Evolutionary conservation across 805 yeast species (phyloP).

Genomic region (Ogataea glucozyma): DNA sequence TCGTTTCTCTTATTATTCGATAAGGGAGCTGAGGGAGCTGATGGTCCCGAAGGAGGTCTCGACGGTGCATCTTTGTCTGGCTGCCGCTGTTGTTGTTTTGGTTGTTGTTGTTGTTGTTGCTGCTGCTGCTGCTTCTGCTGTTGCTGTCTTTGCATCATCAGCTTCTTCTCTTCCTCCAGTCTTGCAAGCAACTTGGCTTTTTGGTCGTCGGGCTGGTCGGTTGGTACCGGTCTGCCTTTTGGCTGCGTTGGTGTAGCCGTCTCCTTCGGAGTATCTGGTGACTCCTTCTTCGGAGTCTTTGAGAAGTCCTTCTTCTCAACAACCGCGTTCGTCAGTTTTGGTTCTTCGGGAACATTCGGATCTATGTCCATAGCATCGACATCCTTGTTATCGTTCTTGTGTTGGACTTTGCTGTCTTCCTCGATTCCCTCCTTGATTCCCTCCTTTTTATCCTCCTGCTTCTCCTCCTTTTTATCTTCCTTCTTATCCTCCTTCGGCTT

Average conservation of each 20-base stretch:
- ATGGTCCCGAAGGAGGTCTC: conserved; percentile 2
- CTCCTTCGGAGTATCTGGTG: background rate
- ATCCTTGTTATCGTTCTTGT: too few relatives aligned
- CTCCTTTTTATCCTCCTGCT: background rate
- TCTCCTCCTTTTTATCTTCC: background rate
- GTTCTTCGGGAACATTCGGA: too few relatives aligned
- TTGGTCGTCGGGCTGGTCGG: background rate
- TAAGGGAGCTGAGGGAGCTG: conserved; percentile 1
- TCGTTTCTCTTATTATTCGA: background rate
- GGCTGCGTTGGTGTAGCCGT: background rate
- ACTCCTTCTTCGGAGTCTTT: background rate
- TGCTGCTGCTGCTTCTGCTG: conserved; percentile 6
- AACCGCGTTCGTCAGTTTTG: too few relatives aligned
- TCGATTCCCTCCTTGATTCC: background rate
- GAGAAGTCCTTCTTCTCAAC: background rate
- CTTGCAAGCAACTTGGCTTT: conserved; percentile 15
- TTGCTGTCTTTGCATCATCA: conserved; percentile 15
- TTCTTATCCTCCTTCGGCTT: background rate
- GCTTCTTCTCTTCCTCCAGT: conserved; percentile 19
- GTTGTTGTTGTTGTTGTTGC: conserved; percentile 1
- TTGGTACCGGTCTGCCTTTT: background rate
- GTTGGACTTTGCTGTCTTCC: too few relatives aligned
- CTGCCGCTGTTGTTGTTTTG: conserved; percentile 2
- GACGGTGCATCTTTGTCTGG: background rate
- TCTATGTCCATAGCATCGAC: too few relatives aligned